phyloP scores from a whole-genome alignment of 495 filamentous ascomycete species.

The Annulohypoxylon moriforme region DNA sequence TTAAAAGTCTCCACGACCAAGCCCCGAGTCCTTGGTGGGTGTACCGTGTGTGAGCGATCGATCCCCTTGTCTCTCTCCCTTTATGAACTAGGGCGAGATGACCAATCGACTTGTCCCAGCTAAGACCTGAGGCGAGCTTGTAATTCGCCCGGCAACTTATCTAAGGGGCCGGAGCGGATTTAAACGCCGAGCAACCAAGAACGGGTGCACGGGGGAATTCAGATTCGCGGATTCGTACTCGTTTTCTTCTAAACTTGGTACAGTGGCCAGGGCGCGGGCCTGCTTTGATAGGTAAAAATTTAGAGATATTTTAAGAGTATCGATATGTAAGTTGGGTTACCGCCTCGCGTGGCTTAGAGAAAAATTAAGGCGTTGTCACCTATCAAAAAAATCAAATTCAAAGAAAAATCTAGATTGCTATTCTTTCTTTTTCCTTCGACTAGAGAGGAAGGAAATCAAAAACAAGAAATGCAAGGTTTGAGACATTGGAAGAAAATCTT shows the following conservation, averaged over 20 bases:
- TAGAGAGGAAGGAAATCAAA: conserved; percentile 9
- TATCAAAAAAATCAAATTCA: neutral
- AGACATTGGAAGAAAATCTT: conserved; percentile 22
- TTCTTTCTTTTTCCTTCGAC: neutral
- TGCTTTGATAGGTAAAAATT: conserved; percentile 6
- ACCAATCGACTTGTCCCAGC: conserved; percentile 33
- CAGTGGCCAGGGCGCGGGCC: conserved; percentile 14
- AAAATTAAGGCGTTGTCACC: conserved; percentile 3
- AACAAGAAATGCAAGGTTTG: conserved; percentile 18
- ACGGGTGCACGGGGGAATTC: conserved; percentile 9
- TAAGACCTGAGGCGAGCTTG: conserved; percentile 20
- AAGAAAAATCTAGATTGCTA: neutral
- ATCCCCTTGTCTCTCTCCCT: conserved; percentile 35
- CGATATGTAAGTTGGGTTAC: conserved; percentile 18
- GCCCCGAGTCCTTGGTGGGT: conserved; percentile 1
- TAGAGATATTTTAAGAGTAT: conserved; percentile 39
- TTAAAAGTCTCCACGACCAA: conserved; percentile 33
- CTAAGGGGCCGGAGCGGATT: conserved; percentile 29
- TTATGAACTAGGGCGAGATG: conserved; percentile 32
- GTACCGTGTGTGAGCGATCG: conserved; percentile 23
- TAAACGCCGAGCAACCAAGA: conserved; percentile 30
- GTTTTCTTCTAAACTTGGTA: conserved; percentile 38
- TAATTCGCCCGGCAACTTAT: conserved; percentile 30
- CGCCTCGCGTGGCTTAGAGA: conserved; percentile 30
- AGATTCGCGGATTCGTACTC: conserved; percentile 38